A percentile compares a stretch with the other conserved stretches of the same genome.
phyloP scores from a whole-genome alignment of 805 yeast genomes.

The Zygoascus bituminiphila region DNA sequence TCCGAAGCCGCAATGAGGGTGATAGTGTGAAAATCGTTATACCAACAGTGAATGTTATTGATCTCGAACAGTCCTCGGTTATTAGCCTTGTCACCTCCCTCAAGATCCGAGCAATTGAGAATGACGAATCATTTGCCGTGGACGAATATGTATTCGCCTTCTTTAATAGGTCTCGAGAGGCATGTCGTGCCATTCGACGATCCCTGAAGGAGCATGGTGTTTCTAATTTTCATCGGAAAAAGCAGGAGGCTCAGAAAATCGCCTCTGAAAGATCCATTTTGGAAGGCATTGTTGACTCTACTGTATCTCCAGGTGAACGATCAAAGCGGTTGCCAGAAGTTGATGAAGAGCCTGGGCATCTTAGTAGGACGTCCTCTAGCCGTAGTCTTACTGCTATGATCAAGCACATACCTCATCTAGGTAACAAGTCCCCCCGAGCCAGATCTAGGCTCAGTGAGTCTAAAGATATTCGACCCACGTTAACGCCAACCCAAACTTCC shows the following conservation, averaged over 20 bases:
- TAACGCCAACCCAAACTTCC: background rate
- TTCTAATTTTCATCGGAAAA: conserved; percentile 2
- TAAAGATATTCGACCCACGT: background rate
- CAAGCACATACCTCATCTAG: background rate
- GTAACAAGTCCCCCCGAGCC: background rate
- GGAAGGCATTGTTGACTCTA: conserved; percentile 8
- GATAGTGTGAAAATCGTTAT: conserved; percentile 70
- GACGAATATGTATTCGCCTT: conserved; percentile 68
- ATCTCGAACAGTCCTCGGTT: conserved; percentile 47
- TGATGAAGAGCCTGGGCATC: background rate
- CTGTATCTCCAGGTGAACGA: background rate
- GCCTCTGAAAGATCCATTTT: background rate
- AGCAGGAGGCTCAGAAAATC: background rate
- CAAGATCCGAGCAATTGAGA: conserved; percentile 53
- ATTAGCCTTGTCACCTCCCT: conserved; percentile 50
- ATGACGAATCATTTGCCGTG: conserved; percentile 42
- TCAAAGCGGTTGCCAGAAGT: background rate
- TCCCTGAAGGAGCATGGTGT: conserved; percentile 10
- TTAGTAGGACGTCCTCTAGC: background rate
- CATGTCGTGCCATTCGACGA: conserved; percentile 6
- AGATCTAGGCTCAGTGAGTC: background rate
- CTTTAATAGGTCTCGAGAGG: conserved; percentile 35
- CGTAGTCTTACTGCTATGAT: background rate
- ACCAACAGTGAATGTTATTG: conserved; percentile 61
- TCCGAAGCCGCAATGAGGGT: conserved; percentile 60